Evolutionary conservation across 352 stramenopile species (phyloP), one percentile per base, ranked within the genome.

Genomic region (Halophytophthora polymorphica): DNA sequence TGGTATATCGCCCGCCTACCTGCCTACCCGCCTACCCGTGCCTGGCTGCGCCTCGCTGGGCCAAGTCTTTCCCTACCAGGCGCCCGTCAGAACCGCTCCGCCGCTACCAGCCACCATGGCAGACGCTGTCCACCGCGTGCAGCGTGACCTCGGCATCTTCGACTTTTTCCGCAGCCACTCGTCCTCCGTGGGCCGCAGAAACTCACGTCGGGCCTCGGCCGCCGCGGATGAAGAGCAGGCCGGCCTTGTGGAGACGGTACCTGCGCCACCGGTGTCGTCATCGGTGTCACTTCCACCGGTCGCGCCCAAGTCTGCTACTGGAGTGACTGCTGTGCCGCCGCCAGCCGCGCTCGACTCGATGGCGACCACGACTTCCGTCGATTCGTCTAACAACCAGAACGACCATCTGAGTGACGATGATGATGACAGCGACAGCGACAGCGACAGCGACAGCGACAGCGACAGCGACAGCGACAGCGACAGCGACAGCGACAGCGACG

Each of bases 111-210:
- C 8, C n/a, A 23, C 48, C 43, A 72, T 72, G 64, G 59, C 59
- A 34, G 51, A 69, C 38, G 19, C 58, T 12, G 69, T 60, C 48
- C 62, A 50, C 58, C 58, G 55, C 29, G 41, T 58, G 11, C 39
- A 47, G 33, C 39, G 42, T 22, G 55, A 72, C 28, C 25, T 90
- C 61, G 80, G 80, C 2, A 45, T 90, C 58, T 87, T 90, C 42
- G 77, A 90, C 67, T 90, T 90, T 52, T 90, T 90, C 66, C 74
- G 77, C 45, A 73, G 70, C 38, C 69, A 69, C 52, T 83, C 79
- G 21, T 64, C 73, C 46, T 82, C 74, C 34, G 31, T 74, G 2
- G 53, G 53, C 39, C 48, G 64, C 43, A 65, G 58, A 4, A 54
- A 60, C 37, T 71, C 67, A 1, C 52, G 55, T 17, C 58, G 50